A percentile compares a stretch with the other conserved stretches of the same genome.
Evolutionary conservation across 768 basidiomycete species (phyloP).

Genomic region (Termitomyces eurrhizus): DNA sequence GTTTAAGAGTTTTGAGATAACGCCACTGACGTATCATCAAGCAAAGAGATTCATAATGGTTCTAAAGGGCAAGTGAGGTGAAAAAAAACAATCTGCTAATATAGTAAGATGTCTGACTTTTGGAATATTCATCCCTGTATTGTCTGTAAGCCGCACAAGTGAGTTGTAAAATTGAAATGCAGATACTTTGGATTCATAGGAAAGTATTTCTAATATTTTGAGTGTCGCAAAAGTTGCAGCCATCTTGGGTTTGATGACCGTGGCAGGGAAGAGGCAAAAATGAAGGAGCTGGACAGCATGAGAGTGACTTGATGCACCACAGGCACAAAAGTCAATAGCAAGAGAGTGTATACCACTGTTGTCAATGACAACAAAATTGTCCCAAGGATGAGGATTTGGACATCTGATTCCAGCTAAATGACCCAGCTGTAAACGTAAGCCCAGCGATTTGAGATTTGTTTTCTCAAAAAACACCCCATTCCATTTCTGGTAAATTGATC

Average conservation of each 20-base stretch:
- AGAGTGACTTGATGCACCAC: no score
- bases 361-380: neutral
- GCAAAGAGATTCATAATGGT: neutral
- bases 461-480: neutral
- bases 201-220: no score
- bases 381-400: neutral
- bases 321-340: neutral
- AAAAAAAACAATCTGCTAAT: no score
- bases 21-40: neutral
- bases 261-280: no score
- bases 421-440: no score
- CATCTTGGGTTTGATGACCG: no score
- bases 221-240: no score
- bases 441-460: neutral
- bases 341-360: neutral
- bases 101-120: neutral
- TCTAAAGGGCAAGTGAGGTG: neutral
- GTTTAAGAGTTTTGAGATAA: neutral
- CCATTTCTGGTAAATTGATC: neutral
- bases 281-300: no score
- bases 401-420: neutral
- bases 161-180: neutral
- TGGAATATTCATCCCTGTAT: neutral
- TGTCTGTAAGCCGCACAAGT: neutral
- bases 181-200: neutral